Evolutionary conservation across 2,329 filamentous ascomycete species (phyloP).

Genomic region (Dryadomyces sulphureus): DNA sequence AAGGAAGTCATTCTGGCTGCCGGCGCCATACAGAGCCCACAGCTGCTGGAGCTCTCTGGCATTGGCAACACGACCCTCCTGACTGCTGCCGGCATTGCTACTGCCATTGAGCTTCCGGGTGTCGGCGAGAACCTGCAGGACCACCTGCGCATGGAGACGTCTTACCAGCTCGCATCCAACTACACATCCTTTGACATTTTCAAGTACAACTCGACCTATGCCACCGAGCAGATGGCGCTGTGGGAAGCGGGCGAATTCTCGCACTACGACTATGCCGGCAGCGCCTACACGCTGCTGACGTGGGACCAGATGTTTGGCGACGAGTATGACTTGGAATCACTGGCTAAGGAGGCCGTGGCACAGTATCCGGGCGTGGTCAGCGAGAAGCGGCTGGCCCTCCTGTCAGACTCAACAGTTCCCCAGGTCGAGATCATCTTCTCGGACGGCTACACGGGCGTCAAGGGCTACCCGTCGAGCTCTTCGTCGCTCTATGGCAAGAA

Average conservation of each 20-base stretch:
- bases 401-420: conserved; percentile 21
- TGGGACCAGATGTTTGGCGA: conserved; percentile 23
- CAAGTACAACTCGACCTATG: conserved; percentile 17
- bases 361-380: conserved; percentile 13
- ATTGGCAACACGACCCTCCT: conserved; percentile 36
- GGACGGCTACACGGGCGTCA: conserved; percentile 27
- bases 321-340: conserved; percentile 14
- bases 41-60: conserved; percentile 22
- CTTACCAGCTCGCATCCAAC: conserved; percentile 15
- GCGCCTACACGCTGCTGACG: conserved; percentile 24
- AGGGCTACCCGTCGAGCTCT: conserved; percentile 17
- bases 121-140: conserved; percentile 37
- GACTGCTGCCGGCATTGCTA: conserved; percentile 26
- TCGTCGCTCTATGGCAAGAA: conserved; percentile 11
- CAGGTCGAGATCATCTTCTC: conserved; percentile 28
- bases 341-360: not conserved
- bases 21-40: conserved; percentile 5
- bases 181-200: conserved; percentile 19
- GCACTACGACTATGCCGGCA: conserved; percentile 24
- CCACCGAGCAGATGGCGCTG: conserved; percentile 23
- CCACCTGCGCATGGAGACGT: conserved; percentile 11
- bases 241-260: conserved; percentile 18
- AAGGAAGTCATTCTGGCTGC: conserved; percentile 8
- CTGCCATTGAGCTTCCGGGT: conserved; percentile 37
- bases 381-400: conserved; percentile 23